Evolutionary conservation across 2,329 filamentous ascomycete species (phyloP).

Genomic region (Aspergillus phoenicis): DNA sequence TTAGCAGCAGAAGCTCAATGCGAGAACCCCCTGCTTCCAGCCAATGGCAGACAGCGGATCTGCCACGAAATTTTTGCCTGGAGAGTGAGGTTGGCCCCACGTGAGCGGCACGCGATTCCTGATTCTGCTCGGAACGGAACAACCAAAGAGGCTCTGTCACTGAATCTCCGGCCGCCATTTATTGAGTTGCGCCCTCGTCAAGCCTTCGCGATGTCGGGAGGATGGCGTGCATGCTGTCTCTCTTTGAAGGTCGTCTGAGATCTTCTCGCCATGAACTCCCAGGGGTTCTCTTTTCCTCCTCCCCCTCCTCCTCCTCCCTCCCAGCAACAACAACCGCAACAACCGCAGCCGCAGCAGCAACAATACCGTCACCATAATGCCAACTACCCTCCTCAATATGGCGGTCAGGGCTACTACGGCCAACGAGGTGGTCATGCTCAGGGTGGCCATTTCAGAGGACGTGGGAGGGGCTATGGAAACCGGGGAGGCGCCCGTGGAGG

Average conservation of each 20-base stretch:
- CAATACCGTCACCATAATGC: conserved; percentile 23
- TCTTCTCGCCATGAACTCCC: conserved; percentile 40
- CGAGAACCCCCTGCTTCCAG: not conserved
- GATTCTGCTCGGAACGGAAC: conserved; percentile 26
- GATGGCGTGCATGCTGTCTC: conserved; percentile 29
- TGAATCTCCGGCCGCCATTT: conserved; percentile 11
- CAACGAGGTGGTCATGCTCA: conserved; percentile 31
- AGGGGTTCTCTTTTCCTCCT: conserved; percentile 51
- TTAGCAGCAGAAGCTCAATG: no score
- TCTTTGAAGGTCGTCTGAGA: conserved; percentile 28
- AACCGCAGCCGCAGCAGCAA: conserved; percentile 24
- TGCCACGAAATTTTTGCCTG: conserved; percentile 21
- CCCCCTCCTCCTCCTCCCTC: conserved; percentile 48
- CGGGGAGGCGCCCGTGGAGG: conserved; percentile 35
- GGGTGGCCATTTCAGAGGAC: conserved; percentile 34
- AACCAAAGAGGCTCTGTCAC: conserved; percentile 17
- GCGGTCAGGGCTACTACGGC: conserved; percentile 27
- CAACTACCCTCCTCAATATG: conserved; percentile 29
- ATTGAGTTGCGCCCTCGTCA: conserved; percentile 10
- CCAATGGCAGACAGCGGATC: conserved; percentile 27
- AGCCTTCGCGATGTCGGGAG: conserved; percentile 28
- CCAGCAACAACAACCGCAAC: conserved; percentile 24
- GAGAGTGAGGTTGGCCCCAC: conserved; percentile 5
- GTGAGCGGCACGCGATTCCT: conserved; percentile 16
- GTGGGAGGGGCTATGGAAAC: conserved; percentile 39